Conservation (phyloP, 1,284 basidiomycete species). For the Neonothopanus nambi region DNA sequence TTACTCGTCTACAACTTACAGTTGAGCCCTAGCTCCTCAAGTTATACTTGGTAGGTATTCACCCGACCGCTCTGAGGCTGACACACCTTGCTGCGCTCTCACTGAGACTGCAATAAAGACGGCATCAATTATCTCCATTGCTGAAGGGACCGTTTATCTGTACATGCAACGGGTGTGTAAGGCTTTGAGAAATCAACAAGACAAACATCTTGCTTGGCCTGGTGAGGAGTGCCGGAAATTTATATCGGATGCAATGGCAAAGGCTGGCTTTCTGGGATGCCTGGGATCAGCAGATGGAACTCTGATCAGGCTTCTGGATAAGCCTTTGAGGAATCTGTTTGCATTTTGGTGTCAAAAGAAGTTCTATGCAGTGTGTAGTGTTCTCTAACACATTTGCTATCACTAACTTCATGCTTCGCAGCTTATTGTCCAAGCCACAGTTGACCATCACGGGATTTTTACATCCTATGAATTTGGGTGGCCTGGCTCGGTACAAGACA, state of each 20-base stretch:
- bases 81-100: no score
- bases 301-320: conserved; percentile 14
- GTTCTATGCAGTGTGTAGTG: conserved; percentile 20
- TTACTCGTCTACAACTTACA: no score
- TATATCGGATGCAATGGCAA: conserved; percentile 16
- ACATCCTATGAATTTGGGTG: conserved; percentile 20
- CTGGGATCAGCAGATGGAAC: conserved; percentile 20
- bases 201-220: conserved; percentile 20
- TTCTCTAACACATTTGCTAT: neutral
- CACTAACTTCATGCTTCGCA: conserved; percentile 2
- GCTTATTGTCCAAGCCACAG: conserved; percentile 18
- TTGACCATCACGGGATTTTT: conserved; percentile 17
- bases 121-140: conserved; percentile 6
- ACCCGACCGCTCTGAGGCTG: no score
- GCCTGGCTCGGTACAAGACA: conserved; percentile 20
- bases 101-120: conserved; percentile 8
- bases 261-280: conserved; percentile 20
- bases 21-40: no score
- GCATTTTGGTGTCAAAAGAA: conserved; percentile 23
- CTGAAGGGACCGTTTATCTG: conserved; percentile 18
- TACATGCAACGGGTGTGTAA: conserved; percentile 16
- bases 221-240: conserved; percentile 1
- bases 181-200: conserved; percentile 12
- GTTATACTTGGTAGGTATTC: no score
- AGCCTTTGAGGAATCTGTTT: conserved; percentile 17